Evolutionary conservation across 805 yeast species (phyloP), one percentile per base, ranked within the genome.

Genomic region (Kodamaea restingae): DNA sequence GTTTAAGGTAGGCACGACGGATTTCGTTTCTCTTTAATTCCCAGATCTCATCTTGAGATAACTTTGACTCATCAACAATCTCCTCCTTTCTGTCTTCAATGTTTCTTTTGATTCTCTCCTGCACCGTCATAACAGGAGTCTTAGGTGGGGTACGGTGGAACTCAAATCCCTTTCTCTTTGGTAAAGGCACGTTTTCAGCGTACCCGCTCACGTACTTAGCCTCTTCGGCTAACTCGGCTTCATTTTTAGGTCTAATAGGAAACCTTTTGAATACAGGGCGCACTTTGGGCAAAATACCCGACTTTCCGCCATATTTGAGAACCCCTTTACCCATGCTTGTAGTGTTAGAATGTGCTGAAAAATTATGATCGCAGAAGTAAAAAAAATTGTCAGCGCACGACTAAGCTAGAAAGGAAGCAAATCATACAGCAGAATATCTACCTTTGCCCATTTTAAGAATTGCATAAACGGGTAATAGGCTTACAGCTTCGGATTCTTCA

Each of bases 251-350:
- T 46, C 74, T 72, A 35, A 72, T 68, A 4, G 88, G 86, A 40
- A 76, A 75, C 14, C 56, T 45, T 51, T 80, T 84, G 63, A 90
- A 78, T 21, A 87, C 79, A 28, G 81, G 77, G 52, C 95, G 80
- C 7, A 86, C 80, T 40, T 65, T 70, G 35, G 97, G 97, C 47
- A 90, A 71, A 36, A 86, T 70, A 57, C 97, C 97, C 35, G 91
- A 81, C 61, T 84, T 83, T 11, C 79, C 79, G 21, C 80, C 79
- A 53, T 62, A 68, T 50, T 67, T 75, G 34, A 74, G 52, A 18
- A 69, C 65, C 38, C 77, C 70, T 48, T 73, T 76, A 38, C 78
- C 73, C 74, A 76, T 73, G 11, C 37, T 30, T 6, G 22, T 14
- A 11, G 28, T 20, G 10, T 8, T 20, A n/a, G 26, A 32, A 30